These are phyloP conservation scores for Mycena sp. DNA, from an alignment of 1,284 basidiomycete genomes.

Conservation along the genomic window DNA sequence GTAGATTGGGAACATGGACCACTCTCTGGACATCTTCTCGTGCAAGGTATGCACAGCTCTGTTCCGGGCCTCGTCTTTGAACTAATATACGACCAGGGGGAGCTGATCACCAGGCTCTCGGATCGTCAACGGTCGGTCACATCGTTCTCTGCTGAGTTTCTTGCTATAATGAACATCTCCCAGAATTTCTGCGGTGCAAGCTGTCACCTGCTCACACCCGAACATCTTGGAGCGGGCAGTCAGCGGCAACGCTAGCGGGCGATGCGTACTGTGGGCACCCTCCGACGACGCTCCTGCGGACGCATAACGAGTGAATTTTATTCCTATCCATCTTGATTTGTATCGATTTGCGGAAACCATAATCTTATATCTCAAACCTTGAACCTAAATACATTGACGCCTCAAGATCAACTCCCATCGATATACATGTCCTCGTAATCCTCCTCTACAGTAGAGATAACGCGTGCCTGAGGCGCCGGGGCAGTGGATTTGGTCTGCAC, in stretches of 20 bases:
- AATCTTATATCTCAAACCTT: background rate
- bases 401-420: constrained; percentile 33
- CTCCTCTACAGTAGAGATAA: background rate
- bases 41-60: constrained; percentile 59
- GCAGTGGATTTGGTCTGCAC: background rate
- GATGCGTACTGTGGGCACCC: constrained; percentile 83
- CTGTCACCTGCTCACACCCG: constrained; percentile 88
- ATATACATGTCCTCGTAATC: constrained; percentile 58
- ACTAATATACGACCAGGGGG: constrained; percentile 56
- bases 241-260: constrained; percentile 79
- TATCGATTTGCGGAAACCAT: background rate
- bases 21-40: constrained; percentile 76
- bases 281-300: too few species aligned
- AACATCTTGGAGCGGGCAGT: constrained; percentile 74
- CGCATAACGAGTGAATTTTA: background rate
- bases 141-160: constrained; percentile 3
- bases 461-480: background rate
- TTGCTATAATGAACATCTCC: constrained; percentile 1
- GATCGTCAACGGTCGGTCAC: constrained; percentile 62
- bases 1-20: constrained; percentile 75
- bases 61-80: background rate
- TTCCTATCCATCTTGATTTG: background rate
- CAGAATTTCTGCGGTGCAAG: constrained; percentile 82
- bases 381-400: background rate
- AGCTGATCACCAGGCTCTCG: constrained; percentile 66